Conservation (phyloP, 1,284 basidiomycete species). For the Microbotryum intermedium region DNA sequence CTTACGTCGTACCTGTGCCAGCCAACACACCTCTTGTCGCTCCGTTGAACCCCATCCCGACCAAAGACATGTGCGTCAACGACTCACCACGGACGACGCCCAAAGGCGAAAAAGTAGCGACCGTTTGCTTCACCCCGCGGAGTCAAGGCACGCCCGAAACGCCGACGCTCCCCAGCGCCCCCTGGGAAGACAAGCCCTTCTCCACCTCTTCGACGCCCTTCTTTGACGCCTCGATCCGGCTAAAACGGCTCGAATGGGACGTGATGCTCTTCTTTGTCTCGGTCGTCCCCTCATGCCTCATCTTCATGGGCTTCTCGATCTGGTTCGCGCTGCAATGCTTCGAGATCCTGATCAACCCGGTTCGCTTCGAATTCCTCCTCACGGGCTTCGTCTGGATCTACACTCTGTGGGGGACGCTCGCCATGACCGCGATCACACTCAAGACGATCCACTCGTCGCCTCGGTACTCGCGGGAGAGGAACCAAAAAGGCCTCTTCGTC, state of each 20-base stretch:
- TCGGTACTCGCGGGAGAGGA: no score
- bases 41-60: background rate
- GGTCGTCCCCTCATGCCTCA: constrained; percentile 6
- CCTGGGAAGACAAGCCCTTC: background rate
- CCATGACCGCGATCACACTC: no score
- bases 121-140: background rate
- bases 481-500: no score
- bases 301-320: constrained; percentile 8
- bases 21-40: constrained; percentile 7
- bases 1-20: background rate
- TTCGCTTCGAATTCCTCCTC: no score
- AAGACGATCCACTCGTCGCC: no score
- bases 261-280: constrained; percentile 13
- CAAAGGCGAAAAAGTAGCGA: background rate
- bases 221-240: background rate
- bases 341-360: no score
- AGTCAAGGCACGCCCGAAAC: background rate
- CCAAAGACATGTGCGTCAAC: background rate
- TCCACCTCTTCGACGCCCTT: background rate
- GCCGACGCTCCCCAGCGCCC: background rate
- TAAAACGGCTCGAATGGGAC: constrained; percentile 9
- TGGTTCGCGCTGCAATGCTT: background rate
- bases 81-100: background rate
- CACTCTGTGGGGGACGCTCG: no score
- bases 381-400: no score